phyloP scores from a whole-genome alignment of 345 rosid species.

The Lepidium aucheri region DNA sequence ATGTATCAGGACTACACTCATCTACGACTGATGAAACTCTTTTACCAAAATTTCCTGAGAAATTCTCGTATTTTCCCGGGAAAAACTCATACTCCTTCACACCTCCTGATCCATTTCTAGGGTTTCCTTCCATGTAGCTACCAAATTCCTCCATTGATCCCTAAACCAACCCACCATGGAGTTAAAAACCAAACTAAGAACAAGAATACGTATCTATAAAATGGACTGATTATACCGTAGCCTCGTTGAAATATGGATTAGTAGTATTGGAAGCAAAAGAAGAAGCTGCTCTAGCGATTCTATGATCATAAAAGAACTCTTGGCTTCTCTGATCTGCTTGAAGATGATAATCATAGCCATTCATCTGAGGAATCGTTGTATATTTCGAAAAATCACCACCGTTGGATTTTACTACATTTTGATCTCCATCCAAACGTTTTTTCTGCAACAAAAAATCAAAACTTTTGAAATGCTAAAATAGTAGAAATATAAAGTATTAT shows the following conservation, averaged over 20 bases:
- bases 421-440: constrained; percentile 35
- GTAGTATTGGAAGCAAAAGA: not conserved
- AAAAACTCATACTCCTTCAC: constrained; percentile 68
- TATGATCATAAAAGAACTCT: constrained; percentile 13
- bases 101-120: constrained; percentile 22
- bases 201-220: not conserved
- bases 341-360: constrained; percentile 18
- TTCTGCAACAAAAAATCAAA: constrained; percentile 31
- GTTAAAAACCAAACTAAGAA: not conserved
- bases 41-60: constrained; percentile 27
- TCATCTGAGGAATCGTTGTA: constrained; percentile 12
- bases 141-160: constrained; percentile 19
- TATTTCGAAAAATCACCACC: constrained; percentile 30
- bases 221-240: constrained; percentile 9
- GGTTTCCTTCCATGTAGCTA: constrained; percentile 30
- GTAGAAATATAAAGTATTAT: too few relatives aligned
- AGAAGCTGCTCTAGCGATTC: constrained; percentile 10
- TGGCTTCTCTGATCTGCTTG: constrained; percentile 9
- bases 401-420: constrained; percentile 20
- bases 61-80: constrained; percentile 38
- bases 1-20: constrained; percentile 10
- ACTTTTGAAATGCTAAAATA: not conserved
- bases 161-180: not conserved
- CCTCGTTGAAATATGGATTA: constrained; percentile 7
- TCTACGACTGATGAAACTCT: constrained; percentile 21